Conservation (phyloP, 768 basidiomycete species). For the Hysterangium stoloniferum region DNA sequence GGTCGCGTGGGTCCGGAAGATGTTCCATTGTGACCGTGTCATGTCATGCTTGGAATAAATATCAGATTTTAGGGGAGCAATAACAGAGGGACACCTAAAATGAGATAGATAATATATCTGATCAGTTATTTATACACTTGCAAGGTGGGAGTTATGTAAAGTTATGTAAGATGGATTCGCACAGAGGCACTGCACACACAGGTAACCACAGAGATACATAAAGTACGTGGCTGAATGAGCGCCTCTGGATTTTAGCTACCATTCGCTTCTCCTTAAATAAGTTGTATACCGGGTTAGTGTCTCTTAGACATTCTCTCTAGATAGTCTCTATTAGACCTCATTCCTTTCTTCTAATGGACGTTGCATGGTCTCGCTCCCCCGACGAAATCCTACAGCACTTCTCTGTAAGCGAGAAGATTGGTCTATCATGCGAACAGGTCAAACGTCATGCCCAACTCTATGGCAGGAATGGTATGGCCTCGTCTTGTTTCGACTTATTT, state of each 20-base stretch:
- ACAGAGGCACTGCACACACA: no score
- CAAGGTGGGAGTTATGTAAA: no score
- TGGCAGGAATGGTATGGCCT: slow-evolving; percentile 70
- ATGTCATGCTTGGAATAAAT: no score
- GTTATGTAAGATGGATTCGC: no score
- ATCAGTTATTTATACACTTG: no score
- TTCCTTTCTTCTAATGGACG: slow-evolving; percentile 40
- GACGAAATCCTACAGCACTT: slow-evolving; percentile 68
- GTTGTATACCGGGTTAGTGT: not conserved
- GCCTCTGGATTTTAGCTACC: slow-evolving; percentile 7
- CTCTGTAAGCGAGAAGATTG: slow-evolving; percentile 50
- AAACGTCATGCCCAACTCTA: slow-evolving; percentile 69
- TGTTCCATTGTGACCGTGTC: no score
- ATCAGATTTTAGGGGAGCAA: no score
- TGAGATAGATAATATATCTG: no score
- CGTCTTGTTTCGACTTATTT: not conserved
- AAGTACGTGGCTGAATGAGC: slow-evolving; percentile 10
- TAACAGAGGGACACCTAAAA: no score
- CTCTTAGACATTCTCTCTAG: slow-evolving; percentile 1
- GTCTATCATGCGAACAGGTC: slow-evolving; percentile 61
- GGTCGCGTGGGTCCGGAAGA: no score
- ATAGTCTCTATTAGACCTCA: not conserved
- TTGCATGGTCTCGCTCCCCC: slow-evolving; percentile 72
- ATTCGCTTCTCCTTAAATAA: not conserved
- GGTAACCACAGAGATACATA: slow-evolving; percentile 6